Evolutionary conservation across 176 grass and related monocot genomes (phyloP), one percentile per base, ranked within the genome.

Genomic region (Olyra latifolia): DNA sequence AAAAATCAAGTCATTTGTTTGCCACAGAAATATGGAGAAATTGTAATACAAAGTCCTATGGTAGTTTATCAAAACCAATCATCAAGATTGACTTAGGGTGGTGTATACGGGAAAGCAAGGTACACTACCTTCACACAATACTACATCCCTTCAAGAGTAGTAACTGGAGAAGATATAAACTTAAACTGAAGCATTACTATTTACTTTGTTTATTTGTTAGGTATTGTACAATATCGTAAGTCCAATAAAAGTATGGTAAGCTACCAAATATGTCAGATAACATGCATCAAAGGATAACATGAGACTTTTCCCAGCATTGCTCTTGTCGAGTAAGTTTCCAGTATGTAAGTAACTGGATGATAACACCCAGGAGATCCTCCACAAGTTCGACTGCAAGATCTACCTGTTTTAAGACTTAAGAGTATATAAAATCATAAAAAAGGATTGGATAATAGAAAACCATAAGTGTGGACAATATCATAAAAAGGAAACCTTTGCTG

Each of bases 351-450:
- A 98, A 92, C 92, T 94, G 95, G 85, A 98, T 98, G 85, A 98
- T 98, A 62, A 98, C 66, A 92, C 74, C 78, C 69, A 98, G 67
- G 62, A 98, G 89, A 68, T 90, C 87, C 72, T 88, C 87, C 66
- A 98, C 44, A 83, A 94, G 91, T 90, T 94, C 95, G 66, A 98
- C 72, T 62, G 92, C 66, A 50, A 98, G 86, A 90, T 98, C 95
- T 44, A 92, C 80, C 95, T 98, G 77, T 74, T 88, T 69, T 41
- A 48, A n/a, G n/a, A n/a, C n/a, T n/a, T n/a, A n/a, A 62, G 48
- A 62, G 45, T 23, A 88, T 47, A 69, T 35, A 65, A 82, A 66
- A 61, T 78, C 84, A 77, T 54, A 48, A 64, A 14, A 79, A 53
- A 66, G 27, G 9, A 77, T 77, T 17, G 25, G 39, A 20, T 79